Evolutionary conservation across 2,329 filamentous ascomycete species (phyloP).

Genomic region (Botrytis paeoniae): DNA sequence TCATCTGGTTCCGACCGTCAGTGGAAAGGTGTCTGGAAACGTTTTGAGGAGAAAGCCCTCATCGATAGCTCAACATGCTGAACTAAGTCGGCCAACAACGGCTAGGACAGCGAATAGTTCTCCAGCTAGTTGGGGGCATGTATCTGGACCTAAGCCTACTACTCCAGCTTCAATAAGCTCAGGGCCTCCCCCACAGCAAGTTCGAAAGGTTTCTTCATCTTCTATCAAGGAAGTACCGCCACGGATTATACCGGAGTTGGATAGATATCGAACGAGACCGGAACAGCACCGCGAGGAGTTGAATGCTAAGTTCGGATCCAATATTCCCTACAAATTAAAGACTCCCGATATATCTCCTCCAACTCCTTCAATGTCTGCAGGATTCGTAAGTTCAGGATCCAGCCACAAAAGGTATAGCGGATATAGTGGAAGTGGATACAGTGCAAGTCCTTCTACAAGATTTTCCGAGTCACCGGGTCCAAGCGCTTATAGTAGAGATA

Average conservation of each 20-base stretch:
- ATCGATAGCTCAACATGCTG: conserved; percentile 43
- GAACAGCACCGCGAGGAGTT: conserved; percentile 37
- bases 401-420: conserved; percentile 43
- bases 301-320: conserved; percentile 40
- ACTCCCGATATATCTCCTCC: conserved; percentile 66
- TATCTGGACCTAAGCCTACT: conserved; percentile 23
- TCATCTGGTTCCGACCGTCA: conserved; percentile 26
- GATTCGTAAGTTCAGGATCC: conserved; percentile 21
- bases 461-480: conserved; percentile 71
- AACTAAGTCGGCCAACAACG: conserved; percentile 26
- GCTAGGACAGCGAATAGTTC: conserved; percentile 27
- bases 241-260: conserved; percentile 56
- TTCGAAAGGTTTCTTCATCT: conserved; percentile 25
- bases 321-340: conserved; percentile 54
- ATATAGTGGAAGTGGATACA: conserved; percentile 50
- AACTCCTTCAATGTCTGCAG: conserved; percentile 59
- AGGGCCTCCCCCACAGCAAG: conserved; percentile 39
- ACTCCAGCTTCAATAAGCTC: background rate
- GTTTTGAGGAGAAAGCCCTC: conserved; percentile 51
- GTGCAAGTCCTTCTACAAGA: conserved; percentile 69
- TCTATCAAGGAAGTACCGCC: conserved; percentile 23
- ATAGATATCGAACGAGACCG: conserved; percentile 54
- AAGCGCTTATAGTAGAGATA: conserved; percentile 70
- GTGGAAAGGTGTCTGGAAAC: conserved; percentile 41
- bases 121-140: conserved; percentile 24